A percentile compares a stretch with the other conserved stretches of the same genome.
Evolutionary conservation across 345 rosid genomes (phyloP).

Genomic region (Eucalyptus viminalis): DNA sequence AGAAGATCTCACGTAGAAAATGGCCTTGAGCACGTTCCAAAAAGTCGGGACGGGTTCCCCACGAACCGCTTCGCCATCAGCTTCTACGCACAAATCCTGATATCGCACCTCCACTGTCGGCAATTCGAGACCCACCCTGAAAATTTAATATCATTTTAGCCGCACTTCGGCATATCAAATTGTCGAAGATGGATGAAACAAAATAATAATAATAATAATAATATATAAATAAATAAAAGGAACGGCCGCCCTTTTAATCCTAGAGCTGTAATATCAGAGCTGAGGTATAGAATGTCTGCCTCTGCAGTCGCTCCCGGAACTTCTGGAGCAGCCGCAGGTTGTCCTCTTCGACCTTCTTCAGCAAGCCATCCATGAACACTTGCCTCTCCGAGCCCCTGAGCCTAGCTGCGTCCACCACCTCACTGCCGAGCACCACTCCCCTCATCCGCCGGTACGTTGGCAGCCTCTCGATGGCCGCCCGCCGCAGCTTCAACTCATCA

Average conservation of each 20-base stretch:
- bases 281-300: neutral
- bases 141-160: neutral
- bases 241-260: neutral
- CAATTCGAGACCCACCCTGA: neutral
- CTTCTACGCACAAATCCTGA: neutral
- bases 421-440: neutral
- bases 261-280: neutral
- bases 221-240: neutral
- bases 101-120: neutral
- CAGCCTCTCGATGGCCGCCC: conserved; percentile 4
- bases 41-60: neutral
- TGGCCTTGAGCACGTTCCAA: neutral
- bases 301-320: conserved; percentile 1
- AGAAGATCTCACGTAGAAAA: conserved; percentile 5
- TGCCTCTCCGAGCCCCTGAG: conserved; percentile 3
- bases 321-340: conserved; percentile 3
- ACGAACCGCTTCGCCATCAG: neutral
- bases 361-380: conserved; percentile 8
- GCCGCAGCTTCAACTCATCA: neutral
- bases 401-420: conserved; percentile 1
- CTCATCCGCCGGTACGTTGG: neutral
- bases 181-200: neutral
- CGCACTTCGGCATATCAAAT: neutral
- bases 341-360: conserved; percentile 5
- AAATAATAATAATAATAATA: neutral